Base-by-base conservation (phyloP, 805 yeast genomes). In the Grigorovia transvaalensis region DNA sequence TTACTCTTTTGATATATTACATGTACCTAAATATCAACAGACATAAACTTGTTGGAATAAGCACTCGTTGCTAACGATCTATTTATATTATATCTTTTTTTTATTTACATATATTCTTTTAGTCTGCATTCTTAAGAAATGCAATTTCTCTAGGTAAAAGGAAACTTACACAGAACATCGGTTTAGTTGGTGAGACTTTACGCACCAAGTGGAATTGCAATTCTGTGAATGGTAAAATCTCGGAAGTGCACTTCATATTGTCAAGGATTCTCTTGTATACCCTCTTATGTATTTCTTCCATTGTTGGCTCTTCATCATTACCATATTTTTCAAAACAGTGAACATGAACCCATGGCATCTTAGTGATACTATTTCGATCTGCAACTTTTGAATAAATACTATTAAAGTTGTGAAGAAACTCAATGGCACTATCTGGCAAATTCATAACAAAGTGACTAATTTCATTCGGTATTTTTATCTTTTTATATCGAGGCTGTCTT, bases 181-280 rank as follows among this genome's bases (percentile, higher is more conserved):
- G 91, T 64, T 93, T 93, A 6, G 97, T 88, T 4, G 99, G 99
- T 0, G 99, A 91, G 8, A 93, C 99, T 65, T 82, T 84, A 64
- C 99, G 80, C 9, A 93, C 99, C 57, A 84, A 71, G 62, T 91
- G 98, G 68, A 91, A 85, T 0, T 69, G 62, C 42, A 85, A 68
- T 0, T 70, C 64, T 3, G 73, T 74, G 13, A 80, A 70, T 0
- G 80, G 76, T 15, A 72, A 57, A 9, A 80, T 68, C 0, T 77
- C 71, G 2, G 74, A 72, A 41, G 84, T 65, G 17, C 75, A 66
- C 4, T 71, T 58, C 57, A 76, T 69, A 3, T 80, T 69, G 1
- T 73, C 67, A 30, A 72, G 63, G 19, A 78, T 75, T 50, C 80
- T 77, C n/a, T 61, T 54, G 54, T 83, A 82, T 7, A 90, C 77